Percentiles rank a stretch among this genome's conserved stretches.
Conservation (phyloP, 441 rosid genomes). For the Manihot esculenta region DNA sequence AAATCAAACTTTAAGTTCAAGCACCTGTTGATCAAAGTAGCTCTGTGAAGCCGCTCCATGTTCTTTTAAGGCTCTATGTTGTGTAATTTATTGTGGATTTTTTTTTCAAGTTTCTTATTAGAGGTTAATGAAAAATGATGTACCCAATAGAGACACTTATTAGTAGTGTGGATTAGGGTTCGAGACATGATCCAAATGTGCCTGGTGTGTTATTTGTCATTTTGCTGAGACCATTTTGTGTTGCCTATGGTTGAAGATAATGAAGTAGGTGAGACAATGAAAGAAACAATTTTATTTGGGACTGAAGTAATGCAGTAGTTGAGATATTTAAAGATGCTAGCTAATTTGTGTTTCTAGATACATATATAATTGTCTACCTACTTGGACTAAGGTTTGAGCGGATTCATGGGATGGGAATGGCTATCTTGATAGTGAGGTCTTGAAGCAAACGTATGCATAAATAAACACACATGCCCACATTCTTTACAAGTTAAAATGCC, state of each 20-base stretch:
- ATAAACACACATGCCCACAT: background rate
- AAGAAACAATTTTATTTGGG: background rate
- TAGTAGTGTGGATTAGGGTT: background rate
- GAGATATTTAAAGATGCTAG: background rate
- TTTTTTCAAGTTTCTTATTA: no score
- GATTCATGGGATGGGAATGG: background rate
- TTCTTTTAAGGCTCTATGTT: no score
- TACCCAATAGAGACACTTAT: no score
- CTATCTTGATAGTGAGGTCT: background rate
- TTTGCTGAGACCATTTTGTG: background rate
- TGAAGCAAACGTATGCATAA: background rate
- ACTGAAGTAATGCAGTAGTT: conserved; percentile 1
- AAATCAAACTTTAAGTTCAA: no score
- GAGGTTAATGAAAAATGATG: no score
- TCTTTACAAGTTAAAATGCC: background rate
- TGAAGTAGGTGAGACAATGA: background rate
- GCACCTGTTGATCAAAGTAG: no score
- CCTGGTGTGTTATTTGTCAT: background rate
- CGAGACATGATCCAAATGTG: background rate
- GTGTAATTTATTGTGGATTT: no score
- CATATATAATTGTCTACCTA: background rate
- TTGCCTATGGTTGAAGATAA: background rate
- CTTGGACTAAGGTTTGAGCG: background rate
- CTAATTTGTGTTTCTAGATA: background rate
- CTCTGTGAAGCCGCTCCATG: no score